Percentiles rank a stretch among this genome's conserved stretches.
phyloP scores from a whole-genome alignment of 2,329 filamentous ascomycete species.

The Arachnopeziza araneosa region DNA sequence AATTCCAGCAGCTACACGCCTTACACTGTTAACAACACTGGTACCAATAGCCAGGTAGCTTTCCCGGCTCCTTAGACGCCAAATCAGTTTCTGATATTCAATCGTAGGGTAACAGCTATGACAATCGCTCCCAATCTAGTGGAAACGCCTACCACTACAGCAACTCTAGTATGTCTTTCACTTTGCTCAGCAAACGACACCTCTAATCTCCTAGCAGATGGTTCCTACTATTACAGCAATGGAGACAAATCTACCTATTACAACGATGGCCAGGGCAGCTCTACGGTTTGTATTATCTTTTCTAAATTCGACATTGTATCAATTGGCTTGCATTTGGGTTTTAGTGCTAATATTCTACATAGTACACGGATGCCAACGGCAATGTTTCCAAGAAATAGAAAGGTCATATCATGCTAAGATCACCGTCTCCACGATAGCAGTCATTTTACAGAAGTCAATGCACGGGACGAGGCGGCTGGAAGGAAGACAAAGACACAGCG shows the following conservation, averaged over 20 bases:
- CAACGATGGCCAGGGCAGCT: slow-evolving; percentile 34
- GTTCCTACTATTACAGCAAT: slow-evolving; percentile 71
- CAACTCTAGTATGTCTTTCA: slow-evolving; percentile 43
- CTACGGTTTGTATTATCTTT: no score
- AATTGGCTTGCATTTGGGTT: no score
- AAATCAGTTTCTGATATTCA: not conserved
- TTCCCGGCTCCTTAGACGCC: no score
- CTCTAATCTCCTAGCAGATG: slow-evolving; percentile 34
- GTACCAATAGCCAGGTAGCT: slow-evolving; percentile 58
- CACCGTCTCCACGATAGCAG: no score
- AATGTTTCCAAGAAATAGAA: no score
- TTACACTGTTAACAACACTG: slow-evolving; percentile 37
- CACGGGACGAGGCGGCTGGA: no score
- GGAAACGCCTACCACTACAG: slow-evolving; percentile 60
- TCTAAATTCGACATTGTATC: no score
- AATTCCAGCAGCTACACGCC: slow-evolving; percentile 21
- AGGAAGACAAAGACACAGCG: no score
- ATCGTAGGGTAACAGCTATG: slow-evolving; percentile 61
- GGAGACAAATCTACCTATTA: slow-evolving; percentile 63
- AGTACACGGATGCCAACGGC: no score
- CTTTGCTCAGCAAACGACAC: not conserved
- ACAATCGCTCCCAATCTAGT: slow-evolving; percentile 55
- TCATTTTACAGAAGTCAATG: no score
- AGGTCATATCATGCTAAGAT: no score
- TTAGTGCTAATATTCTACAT: no score